Conservation (phyloP, 108 stramenopile genomes). For the Epithemia pelagica region DNA sequence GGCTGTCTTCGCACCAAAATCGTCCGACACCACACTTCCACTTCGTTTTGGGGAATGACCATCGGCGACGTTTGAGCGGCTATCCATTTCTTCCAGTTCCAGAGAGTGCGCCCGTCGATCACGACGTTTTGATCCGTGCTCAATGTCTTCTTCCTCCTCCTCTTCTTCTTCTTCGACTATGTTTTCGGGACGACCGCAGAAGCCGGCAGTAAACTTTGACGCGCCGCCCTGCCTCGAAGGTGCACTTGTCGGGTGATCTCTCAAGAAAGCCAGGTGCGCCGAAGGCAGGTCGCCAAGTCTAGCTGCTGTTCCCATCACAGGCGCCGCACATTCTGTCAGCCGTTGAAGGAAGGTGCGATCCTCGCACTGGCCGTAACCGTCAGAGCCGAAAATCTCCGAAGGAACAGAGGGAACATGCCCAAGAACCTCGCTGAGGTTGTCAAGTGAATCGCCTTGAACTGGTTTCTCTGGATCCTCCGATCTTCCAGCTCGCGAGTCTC, state of each 20-base stretch:
- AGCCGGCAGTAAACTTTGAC: constrained; percentile 26
- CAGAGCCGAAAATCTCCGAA: constrained; percentile 14
- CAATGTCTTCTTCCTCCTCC: not conserved
- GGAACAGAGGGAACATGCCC: not conserved
- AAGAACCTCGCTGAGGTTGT: not conserved
- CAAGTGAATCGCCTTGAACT: not conserved
- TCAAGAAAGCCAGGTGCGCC: constrained; percentile 8
- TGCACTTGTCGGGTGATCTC: not conserved
- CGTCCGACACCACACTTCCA: constrained; percentile 42
- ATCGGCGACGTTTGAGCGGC: not conserved
- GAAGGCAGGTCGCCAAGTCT: constrained; percentile 1
- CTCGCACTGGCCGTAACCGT: constrained; percentile 19
- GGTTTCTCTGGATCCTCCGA: not conserved
- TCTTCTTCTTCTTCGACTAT: constrained; percentile 44
- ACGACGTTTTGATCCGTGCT: not conserved
- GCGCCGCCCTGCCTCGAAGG: constrained; percentile 4
- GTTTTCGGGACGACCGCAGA: constrained; percentile 61
- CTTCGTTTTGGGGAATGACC: not conserved
- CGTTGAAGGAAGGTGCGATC: constrained; percentile 28
- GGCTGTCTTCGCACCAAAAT: constrained; percentile 57
- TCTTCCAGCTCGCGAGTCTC: not conserved
- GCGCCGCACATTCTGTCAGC: constrained; percentile 51
- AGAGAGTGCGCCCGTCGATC: not conserved
- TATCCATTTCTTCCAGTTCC: constrained; percentile 3
- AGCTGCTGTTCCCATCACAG: constrained; percentile 25